Evolutionary conservation across 2,329 filamentous ascomycete genomes (phyloP).

Genomic region (Diplodia seriata): DNA sequence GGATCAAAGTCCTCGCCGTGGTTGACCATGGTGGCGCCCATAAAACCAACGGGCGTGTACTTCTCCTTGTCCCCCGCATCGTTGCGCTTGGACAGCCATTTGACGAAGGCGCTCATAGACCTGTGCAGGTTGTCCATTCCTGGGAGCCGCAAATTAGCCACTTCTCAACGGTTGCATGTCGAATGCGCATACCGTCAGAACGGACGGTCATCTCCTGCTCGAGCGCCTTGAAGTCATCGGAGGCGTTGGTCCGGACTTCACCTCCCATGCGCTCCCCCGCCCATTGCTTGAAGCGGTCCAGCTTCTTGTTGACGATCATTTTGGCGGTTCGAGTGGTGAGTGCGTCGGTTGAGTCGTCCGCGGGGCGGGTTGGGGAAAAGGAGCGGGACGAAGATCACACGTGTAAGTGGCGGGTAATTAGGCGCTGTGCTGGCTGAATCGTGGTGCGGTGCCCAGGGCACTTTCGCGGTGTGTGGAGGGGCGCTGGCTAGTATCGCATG

Average conservation of each 20-base stretch:
- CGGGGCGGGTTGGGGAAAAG: slow-evolving; percentile 18
- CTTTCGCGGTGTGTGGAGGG: slow-evolving; percentile 29
- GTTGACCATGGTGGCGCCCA: slow-evolving; percentile 83
- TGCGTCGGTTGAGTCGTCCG: slow-evolving; percentile 8
- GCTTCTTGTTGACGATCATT: slow-evolving; percentile 80
- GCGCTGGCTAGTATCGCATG: slow-evolving; percentile 29
- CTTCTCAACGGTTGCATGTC: slow-evolving; percentile 24
- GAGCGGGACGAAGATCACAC: slow-evolving; percentile 30
- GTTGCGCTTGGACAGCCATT: slow-evolving; percentile 83
- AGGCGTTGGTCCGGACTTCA: slow-evolving; percentile 83
- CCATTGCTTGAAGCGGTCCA: slow-evolving; percentile 98
- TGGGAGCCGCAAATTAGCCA: slow-evolving; percentile 46
- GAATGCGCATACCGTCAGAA: slow-evolving; percentile 72
- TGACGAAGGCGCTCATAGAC: slow-evolving; percentile 85
- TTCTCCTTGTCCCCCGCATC: slow-evolving; percentile 91
- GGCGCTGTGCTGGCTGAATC: slow-evolving; percentile 29
- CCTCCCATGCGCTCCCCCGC: slow-evolving; percentile 94
- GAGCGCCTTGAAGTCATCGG: slow-evolving; percentile 88
- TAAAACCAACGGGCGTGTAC: slow-evolving; percentile 75
- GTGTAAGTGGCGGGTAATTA: slow-evolving; percentile 29
- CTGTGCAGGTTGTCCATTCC: slow-evolving; percentile 90
- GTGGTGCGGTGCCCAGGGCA: slow-evolving; percentile 25
- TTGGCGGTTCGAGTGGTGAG: slow-evolving; percentile 33
- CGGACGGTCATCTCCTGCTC: slow-evolving; percentile 90
- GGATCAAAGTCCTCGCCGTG: slow-evolving; percentile 93